phyloP scores from a whole-genome alignment of 495 filamentous ascomycete species.

The Neurospora terricola region DNA sequence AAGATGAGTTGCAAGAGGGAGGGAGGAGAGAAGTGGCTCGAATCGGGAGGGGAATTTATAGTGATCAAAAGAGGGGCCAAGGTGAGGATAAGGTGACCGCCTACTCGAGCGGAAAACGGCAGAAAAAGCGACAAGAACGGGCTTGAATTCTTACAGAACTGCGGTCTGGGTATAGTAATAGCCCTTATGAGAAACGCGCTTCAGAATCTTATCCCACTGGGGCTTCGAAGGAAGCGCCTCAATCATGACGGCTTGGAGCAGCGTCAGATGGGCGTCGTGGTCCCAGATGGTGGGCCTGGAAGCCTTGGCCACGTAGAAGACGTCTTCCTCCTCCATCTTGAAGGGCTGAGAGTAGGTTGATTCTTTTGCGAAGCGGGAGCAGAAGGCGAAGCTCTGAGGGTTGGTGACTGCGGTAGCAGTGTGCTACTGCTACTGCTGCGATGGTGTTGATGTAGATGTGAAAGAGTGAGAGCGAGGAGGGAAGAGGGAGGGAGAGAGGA shows the following conservation, averaged over 20 bases:
- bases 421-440: background rate
- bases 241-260: slow-evolving; percentile 21
- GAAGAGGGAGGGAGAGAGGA: background rate
- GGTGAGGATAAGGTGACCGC: background rate
- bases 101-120: background rate
- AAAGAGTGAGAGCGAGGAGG: background rate
- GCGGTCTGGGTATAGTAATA: slow-evolving; percentile 21
- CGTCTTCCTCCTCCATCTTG: background rate
- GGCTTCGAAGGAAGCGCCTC: slow-evolving; percentile 5
- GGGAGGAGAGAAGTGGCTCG: background rate
- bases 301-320: slow-evolving; percentile 3
- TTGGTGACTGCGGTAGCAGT: background rate
- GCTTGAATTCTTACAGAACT: slow-evolving; percentile 15
- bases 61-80: background rate
- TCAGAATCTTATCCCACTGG: slow-evolving; percentile 18
- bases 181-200: slow-evolving; percentile 7
- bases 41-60: background rate
- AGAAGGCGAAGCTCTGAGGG: background rate
- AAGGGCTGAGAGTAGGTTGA: background rate
- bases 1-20: background rate
- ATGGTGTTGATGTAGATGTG: background rate
- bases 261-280: slow-evolving; percentile 20
- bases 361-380: background rate
- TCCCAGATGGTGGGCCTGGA: slow-evolving; percentile 23
- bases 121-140: background rate